Evolutionary conservation across 106 monocot genomes (phyloP), one percentile per base, ranked within the genome.

Genomic region (Iris macrosiphon): DNA sequence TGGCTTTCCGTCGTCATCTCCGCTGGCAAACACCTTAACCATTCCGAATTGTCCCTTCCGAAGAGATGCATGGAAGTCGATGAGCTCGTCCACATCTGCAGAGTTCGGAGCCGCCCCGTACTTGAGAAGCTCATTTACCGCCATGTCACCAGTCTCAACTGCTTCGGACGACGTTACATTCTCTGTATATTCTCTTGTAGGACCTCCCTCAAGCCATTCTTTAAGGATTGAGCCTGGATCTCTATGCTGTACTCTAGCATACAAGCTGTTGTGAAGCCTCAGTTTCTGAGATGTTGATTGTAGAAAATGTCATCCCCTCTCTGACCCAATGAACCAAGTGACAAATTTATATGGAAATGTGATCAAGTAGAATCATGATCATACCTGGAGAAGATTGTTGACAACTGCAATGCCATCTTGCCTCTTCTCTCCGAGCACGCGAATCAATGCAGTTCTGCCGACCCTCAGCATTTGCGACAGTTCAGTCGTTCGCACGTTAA

Each of bases 321-420:
- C 47, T 24, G 22, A 2, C 47, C 22, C 7, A 12, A 9, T 47
- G 24, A 25, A 13, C 3, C n/a, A 3, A 6, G 10, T 35, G 4
- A 10, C 10, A 35, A 4, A 35, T 6, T 6, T 35, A 35, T 35
- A 6, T 6, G 34, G 4, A 35, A 35, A 35, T 35, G 10, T 35
- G 4, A 35, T 51, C 26, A 33, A 1, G 7, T 27, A 25, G 26
- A 13, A 0, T 16, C n/a, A 26, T 58, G 7, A 34, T 3, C 38
- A 33, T 73, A 79, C 79, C 68, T 79, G 68, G 32, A 55, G 45
- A 62, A 74, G 62, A 41, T 80, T 70, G 25, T 26, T 66, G 60
- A 80, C 74, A 34, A 80, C 32, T 44, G 60, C 45, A 37, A 8
- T 31, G 50, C 56, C 66, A 44, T 74, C 65, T 14, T 74, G 61